Evolutionary conservation across 2,329 filamentous ascomycete species (phyloP).

Genomic region (Penicillium concentricum): DNA sequence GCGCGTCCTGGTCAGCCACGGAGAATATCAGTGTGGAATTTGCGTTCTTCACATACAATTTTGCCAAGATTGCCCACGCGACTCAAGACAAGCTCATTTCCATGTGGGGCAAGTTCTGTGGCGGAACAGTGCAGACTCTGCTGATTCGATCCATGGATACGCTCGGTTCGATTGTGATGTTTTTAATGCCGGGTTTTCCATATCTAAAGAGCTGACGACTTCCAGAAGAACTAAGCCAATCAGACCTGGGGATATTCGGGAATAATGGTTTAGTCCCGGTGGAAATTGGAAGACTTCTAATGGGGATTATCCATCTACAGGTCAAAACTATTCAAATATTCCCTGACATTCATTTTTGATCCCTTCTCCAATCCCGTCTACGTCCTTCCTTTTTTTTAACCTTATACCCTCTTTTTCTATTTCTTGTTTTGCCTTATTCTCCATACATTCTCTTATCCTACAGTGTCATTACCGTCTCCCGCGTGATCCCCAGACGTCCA

Average conservation of each 20-base stretch:
- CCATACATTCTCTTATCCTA: background rate
- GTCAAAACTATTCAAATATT: background rate
- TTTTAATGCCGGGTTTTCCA: too few species aligned
- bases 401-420: background rate
- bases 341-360: background rate
- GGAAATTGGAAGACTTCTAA: background rate
- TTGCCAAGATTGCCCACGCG: background rate
- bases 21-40: background rate
- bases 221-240: background rate
- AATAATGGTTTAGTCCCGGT: too few species aligned
- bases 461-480: background rate
- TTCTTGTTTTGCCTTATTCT: background rate
- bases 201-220: too few species aligned
- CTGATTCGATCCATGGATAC: constrained; percentile 1
- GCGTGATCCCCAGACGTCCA: background rate
- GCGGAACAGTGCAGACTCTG: background rate
- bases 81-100: constrained; percentile 1
- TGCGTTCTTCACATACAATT: background rate
- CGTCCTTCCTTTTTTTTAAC: background rate
- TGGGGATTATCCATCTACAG: too few species aligned
- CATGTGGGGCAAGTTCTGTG: background rate
- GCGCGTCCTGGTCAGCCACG: background rate
- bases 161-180: background rate
- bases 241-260: background rate
- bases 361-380: too few species aligned